A percentile compares a stretch with the other conserved stretches of the same genome.
Evolutionary conservation across 169 alveolate species (phyloP).

Genomic region (Cyclospora cayetanensis): DNA sequence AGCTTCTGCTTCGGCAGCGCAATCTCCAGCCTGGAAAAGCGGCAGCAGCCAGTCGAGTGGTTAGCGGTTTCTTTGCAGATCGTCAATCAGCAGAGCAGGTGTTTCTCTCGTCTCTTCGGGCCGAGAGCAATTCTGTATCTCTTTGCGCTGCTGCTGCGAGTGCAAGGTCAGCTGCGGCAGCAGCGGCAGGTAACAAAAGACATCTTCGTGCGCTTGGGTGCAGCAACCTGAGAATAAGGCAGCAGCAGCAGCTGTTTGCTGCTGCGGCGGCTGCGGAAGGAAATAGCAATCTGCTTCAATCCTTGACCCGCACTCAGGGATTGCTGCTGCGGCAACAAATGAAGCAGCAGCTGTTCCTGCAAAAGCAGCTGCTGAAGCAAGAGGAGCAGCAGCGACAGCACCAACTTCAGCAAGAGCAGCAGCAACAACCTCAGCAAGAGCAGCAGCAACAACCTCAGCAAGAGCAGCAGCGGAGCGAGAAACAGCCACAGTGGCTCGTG

Average conservation of each 20-base stretch:
- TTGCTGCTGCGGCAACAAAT: conserved; percentile 18
- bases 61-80: neutral
- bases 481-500: too few relatives aligned
- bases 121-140: neutral
- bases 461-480: too few relatives aligned
- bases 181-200: conserved; percentile 32
- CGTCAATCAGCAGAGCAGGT: conserved; percentile 17
- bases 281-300: conserved; percentile 9
- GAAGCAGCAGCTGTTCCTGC: neutral
- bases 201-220: neutral
- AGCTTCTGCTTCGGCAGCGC: conserved; percentile 40
- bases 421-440: neutral
- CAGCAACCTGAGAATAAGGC: neutral
- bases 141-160: conserved; percentile 40
- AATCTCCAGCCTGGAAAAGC: neutral
- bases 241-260: neutral
- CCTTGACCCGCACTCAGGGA: neutral
- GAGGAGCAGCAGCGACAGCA: conserved; percentile 12
- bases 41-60: conserved; percentile 16
- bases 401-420: conserved; percentile 8
- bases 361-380: conserved; percentile 24
- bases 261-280: neutral
- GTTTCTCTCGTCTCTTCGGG: neutral
- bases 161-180: conserved; percentile 32
- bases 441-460: too few relatives aligned